Evolutionary conservation across 805 yeast species (phyloP).

Genomic region (Candida hungchunana): DNA sequence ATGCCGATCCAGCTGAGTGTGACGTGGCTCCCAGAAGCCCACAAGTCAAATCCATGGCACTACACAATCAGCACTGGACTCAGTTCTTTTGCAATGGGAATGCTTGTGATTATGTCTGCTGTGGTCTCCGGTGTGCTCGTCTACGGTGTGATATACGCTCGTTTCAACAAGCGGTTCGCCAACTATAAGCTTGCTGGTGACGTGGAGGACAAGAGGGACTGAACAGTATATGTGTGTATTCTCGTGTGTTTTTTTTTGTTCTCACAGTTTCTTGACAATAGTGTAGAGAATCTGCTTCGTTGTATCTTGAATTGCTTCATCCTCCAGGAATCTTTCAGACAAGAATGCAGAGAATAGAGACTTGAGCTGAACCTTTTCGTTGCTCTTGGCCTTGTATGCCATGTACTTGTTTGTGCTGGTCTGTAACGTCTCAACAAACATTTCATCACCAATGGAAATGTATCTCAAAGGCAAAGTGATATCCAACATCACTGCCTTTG

Average conservation of each 20-base stretch:
- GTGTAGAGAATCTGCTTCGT: constrained; percentile 21
- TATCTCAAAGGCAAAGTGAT: constrained; percentile 66
- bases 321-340: constrained; percentile 32
- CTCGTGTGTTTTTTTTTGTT: no score
- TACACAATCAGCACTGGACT: constrained; percentile 12
- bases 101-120: constrained; percentile 1
- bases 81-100: not conserved
- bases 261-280: constrained; percentile 23
- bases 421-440: constrained; percentile 59
- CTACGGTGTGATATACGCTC: constrained; percentile 16
- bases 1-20: constrained; percentile 54
- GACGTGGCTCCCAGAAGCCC: constrained; percentile 43
- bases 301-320: constrained; percentile 15
- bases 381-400: constrained; percentile 47
- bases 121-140: constrained; percentile 8
- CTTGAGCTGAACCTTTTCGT: constrained; percentile 32
- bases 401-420: constrained; percentile 65
- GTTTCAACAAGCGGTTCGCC: constrained; percentile 17
- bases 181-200: constrained; percentile 20
- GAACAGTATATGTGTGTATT: no score
- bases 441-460: constrained; percentile 33
- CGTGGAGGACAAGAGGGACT: constrained; percentile 17
- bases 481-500: constrained; percentile 44
- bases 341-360: constrained; percentile 17
- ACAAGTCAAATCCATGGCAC: constrained; percentile 9